These are phyloP conservation scores for Hericium rajendrae DNA, from an alignment of 768 basidiomycete species.

Conservation along the genomic window DNA sequence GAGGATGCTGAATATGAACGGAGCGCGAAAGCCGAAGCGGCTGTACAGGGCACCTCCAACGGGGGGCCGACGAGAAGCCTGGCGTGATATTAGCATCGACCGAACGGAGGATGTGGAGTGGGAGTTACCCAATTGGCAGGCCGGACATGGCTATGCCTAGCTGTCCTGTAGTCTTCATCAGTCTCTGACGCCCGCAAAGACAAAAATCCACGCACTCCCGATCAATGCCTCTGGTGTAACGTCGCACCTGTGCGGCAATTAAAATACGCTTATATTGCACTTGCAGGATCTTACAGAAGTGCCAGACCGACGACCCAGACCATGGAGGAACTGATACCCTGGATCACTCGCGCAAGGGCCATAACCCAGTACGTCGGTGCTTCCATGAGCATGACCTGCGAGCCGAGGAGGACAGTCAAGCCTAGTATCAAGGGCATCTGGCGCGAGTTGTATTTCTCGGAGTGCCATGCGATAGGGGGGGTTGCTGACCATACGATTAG, in stretches of 20 bases:
- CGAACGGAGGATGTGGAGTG: not conserved
- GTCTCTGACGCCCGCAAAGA: not conserved
- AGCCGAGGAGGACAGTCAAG: constrained; percentile 23
- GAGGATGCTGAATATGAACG: constrained; percentile 28
- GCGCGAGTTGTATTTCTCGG: constrained; percentile 25
- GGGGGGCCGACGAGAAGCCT: constrained; percentile 29
- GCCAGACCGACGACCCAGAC: constrained; percentile 33
- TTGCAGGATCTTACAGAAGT: constrained; percentile 20
- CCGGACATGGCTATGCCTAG: constrained; percentile 32
- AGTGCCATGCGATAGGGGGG: constrained; percentile 25
- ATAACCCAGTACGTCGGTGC: constrained; percentile 29
- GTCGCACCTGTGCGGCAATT: constrained; percentile 23
- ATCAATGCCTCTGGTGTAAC: constrained; percentile 24
- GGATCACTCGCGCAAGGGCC: constrained; percentile 27
- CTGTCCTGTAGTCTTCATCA: constrained; percentile 20
- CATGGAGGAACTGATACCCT: constrained; percentile 31
- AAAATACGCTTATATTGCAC: not conserved
- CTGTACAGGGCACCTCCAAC: constrained; percentile 29
- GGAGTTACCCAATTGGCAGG: constrained; percentile 25
- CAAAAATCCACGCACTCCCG: constrained; percentile 22
- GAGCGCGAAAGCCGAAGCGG: constrained; percentile 27
- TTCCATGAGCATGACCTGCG: constrained; percentile 32
- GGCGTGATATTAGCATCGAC: not conserved
- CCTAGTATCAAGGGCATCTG: constrained; percentile 23
- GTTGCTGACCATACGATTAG: constrained; percentile 19